These are phyloP conservation scores for Metschnikowia kofuensis DNA, from an alignment of 805 yeast species.

Conservation along the genomic window DNA sequence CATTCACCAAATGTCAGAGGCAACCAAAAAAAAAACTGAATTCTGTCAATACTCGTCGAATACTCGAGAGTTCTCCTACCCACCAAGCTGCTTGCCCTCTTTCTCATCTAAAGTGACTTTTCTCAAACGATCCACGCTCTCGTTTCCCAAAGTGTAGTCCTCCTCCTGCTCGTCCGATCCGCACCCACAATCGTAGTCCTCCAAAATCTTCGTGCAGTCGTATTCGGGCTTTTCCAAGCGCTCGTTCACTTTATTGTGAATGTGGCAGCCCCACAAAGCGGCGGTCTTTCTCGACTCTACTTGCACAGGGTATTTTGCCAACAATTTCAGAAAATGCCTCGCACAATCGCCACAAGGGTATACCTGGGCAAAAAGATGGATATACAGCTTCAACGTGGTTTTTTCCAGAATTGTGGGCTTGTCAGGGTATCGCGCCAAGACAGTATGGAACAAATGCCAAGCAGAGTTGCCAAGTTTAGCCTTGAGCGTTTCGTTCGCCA, in stretches of 20 bases:
- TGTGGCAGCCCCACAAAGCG: constrained; percentile 92
- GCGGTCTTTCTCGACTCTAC: constrained; percentile 72
- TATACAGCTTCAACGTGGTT: constrained; percentile 58
- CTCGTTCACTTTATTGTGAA: constrained; percentile 25
- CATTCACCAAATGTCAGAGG: too few relatives aligned
- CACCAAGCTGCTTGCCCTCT: constrained; percentile 46
- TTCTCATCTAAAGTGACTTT: constrained; percentile 46
- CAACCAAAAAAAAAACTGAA: too few relatives aligned
- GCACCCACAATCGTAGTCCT: constrained; percentile 96
- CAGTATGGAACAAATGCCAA: constrained; percentile 89
- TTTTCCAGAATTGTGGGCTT: constrained; percentile 64
- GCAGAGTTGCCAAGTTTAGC: constrained; percentile 89
- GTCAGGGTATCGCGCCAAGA: constrained; percentile 89
- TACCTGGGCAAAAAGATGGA: constrained; percentile 79
- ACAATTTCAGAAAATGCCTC: constrained; percentile 72
- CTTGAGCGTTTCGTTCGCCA: constrained; percentile 79
- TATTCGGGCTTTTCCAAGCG: constrained; percentile 45
- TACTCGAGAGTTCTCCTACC: background rate
- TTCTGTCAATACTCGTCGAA: too few relatives aligned
- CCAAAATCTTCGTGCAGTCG: constrained; percentile 82
- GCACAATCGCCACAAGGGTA: constrained; percentile 99
- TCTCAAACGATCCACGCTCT: constrained; percentile 37
- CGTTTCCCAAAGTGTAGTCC: constrained; percentile 38
- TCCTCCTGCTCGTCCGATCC: constrained; percentile 64
- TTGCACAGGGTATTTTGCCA: constrained; percentile 81